phyloP scores from a whole-genome alignment of 2,329 filamentous ascomycete genomes.

The Emydomyces testavorans region DNA sequence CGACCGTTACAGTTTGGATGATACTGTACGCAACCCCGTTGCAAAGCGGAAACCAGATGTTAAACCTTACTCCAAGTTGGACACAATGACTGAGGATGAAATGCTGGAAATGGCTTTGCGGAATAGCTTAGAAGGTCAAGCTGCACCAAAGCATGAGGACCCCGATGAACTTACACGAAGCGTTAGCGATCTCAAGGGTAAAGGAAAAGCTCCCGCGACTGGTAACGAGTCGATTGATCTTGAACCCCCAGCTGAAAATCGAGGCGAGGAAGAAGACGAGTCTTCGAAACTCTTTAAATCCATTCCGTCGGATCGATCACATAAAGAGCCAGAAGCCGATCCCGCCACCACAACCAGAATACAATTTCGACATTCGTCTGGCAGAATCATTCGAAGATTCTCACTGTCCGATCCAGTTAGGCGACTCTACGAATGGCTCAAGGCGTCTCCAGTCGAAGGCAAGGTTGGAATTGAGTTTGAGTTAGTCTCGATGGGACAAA shows the following conservation, averaged over 20 bases:
- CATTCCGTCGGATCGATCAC: slow-evolving; percentile 62
- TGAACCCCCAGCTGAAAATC: slow-evolving; percentile 24
- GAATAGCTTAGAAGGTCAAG: slow-evolving; percentile 61
- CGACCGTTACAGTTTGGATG: slow-evolving; percentile 86
- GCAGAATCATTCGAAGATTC: slow-evolving; percentile 81
- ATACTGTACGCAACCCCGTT: slow-evolving; percentile 85
- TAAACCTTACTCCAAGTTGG: slow-evolving; percentile 60
- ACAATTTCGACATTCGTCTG: slow-evolving; percentile 77
- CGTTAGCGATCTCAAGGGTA: slow-evolving; percentile 36
- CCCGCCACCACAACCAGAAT: slow-evolving; percentile 70
- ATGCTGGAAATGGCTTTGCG: slow-evolving; percentile 90
- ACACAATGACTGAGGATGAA: slow-evolving; percentile 90
- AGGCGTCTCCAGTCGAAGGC: slow-evolving; percentile 71
- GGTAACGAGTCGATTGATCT: slow-evolving; percentile 30
- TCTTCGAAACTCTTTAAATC: slow-evolving; percentile 44
- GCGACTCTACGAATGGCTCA: slow-evolving; percentile 92
- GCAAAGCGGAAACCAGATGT: slow-evolving; percentile 62
- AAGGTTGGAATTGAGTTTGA: slow-evolving; percentile 73
- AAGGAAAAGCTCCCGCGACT: slow-evolving; percentile 44
- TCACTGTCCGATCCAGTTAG: slow-evolving; percentile 61
- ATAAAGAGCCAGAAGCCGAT: slow-evolving; percentile 63
- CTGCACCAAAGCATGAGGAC: slow-evolving; percentile 48
- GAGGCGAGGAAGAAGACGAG: slow-evolving; percentile 16
- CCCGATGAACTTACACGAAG: slow-evolving; percentile 79
- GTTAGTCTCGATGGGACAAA: slow-evolving; percentile 74